Base-by-base conservation (phyloP, 164 flowering plant species). In the Echeveria elegans region DNA sequence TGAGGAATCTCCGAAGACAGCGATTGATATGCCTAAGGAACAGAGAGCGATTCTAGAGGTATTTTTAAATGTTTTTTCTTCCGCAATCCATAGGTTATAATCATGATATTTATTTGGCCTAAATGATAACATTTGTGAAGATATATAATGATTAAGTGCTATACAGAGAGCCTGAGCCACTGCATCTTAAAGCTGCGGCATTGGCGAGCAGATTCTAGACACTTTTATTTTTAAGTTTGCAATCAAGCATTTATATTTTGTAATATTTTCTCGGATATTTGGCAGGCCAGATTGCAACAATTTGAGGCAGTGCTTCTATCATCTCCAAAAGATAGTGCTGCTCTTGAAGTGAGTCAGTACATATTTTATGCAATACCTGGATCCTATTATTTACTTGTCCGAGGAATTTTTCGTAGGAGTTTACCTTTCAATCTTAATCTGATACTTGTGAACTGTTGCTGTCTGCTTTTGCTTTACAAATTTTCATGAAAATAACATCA, bases 291-390 rank as follows among this genome's bases (percentile, higher is more conserved):
- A 82, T 84, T 93, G 80, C 82, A 80, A 78, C 78, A 86, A 56
- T 90, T 64, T 70, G 94, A 93, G 75, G 85, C 76, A 69, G 81
- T 78, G 29, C 86, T 93, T 63, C 69, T 59, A 24, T 34, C 24
- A 52, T 84, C 90, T 29, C 94, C 96, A 43, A 79, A 82, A 66
- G 98, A 93, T 82, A 72, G 80, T 67, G 71, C 74, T 73, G 90
- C 98, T 60, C 87, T 90, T 66, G 96, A 93, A 77, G 98, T 93
- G 77, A 86, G 98, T 86, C 9, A 53, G 63, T n/a, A 62, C 43
- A 36, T 28, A 32, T 61, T 68, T 26, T 56, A 28, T 52, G 58
- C 21, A 37, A 62, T 31, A 37, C 65, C 40, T 63, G 66, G 34
- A 19, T 63, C 41, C 65, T 63, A 56, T 24, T 50, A 34, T 3